Base-by-base conservation (phyloP, 2,329 filamentous ascomycete genomes). In the Curvularia spicifera region DNA sequence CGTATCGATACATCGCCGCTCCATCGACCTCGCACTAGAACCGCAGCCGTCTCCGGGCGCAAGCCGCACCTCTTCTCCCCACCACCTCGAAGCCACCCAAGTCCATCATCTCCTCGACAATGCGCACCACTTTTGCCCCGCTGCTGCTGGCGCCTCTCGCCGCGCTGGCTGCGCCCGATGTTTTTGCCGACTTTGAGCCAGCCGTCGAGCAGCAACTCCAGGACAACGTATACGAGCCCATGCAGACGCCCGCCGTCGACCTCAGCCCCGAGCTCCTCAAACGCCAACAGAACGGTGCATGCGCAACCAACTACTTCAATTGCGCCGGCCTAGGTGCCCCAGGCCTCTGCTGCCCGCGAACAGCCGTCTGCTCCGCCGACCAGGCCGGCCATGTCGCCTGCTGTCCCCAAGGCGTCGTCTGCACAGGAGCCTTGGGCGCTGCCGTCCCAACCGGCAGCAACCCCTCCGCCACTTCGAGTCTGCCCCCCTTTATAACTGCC, bases 381-480 rank as follows among this genome's bases (percentile, higher is more conserved):
- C 74, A 75, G 40, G 83, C 80, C 37, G 80, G 85, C 53, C 79
- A 87, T 60, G 82, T 88, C 53, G 86, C 85, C 24, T 89, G 86
- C 78, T 89, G 86, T 74, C 85, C 85, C 0, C 79, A 75, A 26
- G 81, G 83, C 50, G 82, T 83, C 13, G 81, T 77, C 28, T 89
- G 86, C 68, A 87, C 85, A 0, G 86, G 86, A 47, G 51, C 59
- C 47, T 53, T 62, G 22, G 33, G 33, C 15, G 57, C 51, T 51
- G 31, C 33, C 22, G 46, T 26, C 5, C 28, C 56, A 4, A 59
- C 61, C 13, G 51, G 46, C 26, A 49, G 37, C 31, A 49, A 44
- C 24, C 57, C 57, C 42, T 53, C 57, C 0, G 73, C 66, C 31
- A 66, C 67, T 6, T 57, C 61, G 24, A 63, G 63, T 45, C 54